phyloP scores from a whole-genome alignment of 352 stramenopile species.

The Phytopythium kandeliae region DNA sequence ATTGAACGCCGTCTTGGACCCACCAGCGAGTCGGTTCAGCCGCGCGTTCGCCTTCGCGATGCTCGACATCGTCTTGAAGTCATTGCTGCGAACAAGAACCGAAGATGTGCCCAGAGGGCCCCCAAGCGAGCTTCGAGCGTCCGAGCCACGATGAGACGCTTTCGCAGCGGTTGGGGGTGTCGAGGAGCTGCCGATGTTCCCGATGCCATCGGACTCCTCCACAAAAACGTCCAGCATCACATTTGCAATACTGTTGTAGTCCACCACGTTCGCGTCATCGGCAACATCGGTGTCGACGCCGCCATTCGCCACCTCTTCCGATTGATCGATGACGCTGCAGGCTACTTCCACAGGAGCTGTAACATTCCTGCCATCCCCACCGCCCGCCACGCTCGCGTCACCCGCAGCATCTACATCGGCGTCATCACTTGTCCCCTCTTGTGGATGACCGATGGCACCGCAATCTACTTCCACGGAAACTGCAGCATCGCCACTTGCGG shows the following conservation, averaged over 20 bases:
- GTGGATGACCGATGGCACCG: too few species aligned
- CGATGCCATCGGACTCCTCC: not conserved
- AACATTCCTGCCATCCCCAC: too few species aligned
- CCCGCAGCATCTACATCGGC: not conserved
- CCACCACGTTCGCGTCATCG: not conserved
- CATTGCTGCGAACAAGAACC: constrained; percentile 5
- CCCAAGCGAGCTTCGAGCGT: constrained; percentile 6
- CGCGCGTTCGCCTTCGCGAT: constrained; percentile 14
- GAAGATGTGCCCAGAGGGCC: constrained; percentile 6
- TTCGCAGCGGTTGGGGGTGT: not conserved
- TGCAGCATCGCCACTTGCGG: too few species aligned
- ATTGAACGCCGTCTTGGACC: constrained; percentile 41
- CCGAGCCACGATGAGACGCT: not conserved
- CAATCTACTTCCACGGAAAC: too few species aligned
- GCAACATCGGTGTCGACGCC: not conserved
- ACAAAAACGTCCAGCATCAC: not conserved
- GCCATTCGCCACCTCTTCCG: too few species aligned
- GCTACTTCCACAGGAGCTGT: too few species aligned
- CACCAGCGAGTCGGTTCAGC: constrained; percentile 28
- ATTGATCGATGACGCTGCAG: too few species aligned
- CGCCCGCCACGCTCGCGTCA: not conserved
- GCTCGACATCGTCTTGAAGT: constrained; percentile 16
- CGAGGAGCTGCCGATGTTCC: not conserved
- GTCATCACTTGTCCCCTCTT: too few species aligned
- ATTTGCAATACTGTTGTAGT: not conserved